Percentiles rank a stretch among this genome's conserved stretches.
Evolutionary conservation across 106 monocot species (phyloP).

Genomic region (Dioscorea alata): DNA sequence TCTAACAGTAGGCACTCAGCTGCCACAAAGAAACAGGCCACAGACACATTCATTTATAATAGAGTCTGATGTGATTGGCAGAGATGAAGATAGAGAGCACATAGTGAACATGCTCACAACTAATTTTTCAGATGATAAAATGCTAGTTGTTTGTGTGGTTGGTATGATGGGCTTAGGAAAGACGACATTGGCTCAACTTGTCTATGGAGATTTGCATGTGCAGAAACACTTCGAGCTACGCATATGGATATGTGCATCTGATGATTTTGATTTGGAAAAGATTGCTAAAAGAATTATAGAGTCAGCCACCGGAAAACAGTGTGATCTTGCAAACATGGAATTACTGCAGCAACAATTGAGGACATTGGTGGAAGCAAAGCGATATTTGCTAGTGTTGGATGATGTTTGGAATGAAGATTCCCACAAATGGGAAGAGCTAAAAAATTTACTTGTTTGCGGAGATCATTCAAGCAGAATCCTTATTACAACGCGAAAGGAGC

Average conservation of each 20-base stretch:
- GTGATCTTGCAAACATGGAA: neutral
- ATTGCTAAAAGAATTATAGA: conserved; percentile 26
- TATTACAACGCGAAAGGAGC: conserved; percentile 22
- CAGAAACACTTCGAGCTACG: too few relatives aligned
- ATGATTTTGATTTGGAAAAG: conserved; percentile 25
- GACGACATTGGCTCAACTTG: too few relatives aligned
- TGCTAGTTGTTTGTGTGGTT: too few relatives aligned
- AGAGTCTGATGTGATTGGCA: neutral
- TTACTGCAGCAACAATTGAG: neutral
- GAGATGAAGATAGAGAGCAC: too few relatives aligned
- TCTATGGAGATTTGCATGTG: too few relatives aligned
- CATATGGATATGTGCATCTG: conserved; percentile 19
- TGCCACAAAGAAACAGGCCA: too few relatives aligned
- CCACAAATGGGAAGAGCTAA: conserved; percentile 25
- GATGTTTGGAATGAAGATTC: conserved; percentile 27
- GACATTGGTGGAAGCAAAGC: neutral
- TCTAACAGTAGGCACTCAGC: too few relatives aligned
- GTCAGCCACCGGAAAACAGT: neutral
- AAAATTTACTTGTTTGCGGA: conserved; percentile 5
- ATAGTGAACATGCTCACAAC: too few relatives aligned
- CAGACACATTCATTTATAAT: neutral
- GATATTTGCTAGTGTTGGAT: conserved; percentile 19
- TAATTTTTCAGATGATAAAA: too few relatives aligned
- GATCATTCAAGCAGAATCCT: conserved; percentile 28
- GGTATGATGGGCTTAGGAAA: too few relatives aligned